Base-by-base conservation (phyloP, 495 filamentous ascomycete genomes). In the Venustampulla echinocandica region DNA sequence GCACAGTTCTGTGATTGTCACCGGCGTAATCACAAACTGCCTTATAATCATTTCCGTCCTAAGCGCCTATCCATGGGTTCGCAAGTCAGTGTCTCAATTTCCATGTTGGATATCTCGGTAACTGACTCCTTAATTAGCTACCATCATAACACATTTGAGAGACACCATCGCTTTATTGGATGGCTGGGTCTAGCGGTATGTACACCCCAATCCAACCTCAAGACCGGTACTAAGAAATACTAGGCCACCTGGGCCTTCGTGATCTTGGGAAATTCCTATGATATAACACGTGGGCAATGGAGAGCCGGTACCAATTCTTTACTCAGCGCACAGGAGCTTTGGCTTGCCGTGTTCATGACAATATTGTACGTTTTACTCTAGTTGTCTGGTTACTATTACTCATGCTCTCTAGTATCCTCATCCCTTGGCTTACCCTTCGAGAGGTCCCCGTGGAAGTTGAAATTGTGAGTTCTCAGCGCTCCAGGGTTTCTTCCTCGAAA, bases 321-420 rank as follows among this genome's bases (percentile, higher is more conserved):
- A 27, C 50, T 69, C 53, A 65, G 57, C 53, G 58, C 52, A 19
- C 66, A 69, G 49, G 64, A 69, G 54, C 49, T 69, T 20, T 69
- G 66, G 66, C 68, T 69, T 44, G 66, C 64, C 43, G 57, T 64
- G 10, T 68, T 69, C 55, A 67, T 69, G 60, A 69, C 66, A 11
- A 22, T 68, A 28, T 69, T 69, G 64, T 67, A 58, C 10, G 62
- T 44, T n/a, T 33, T 18, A 9, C 18, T 10, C 42, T 14, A n/a
- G 4, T 42, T 49, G 13, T 39, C 32, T 25, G 0, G 21, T 24
- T 23, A 14, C 5, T 44, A 15, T 50, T 18, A 50, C 61, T 67
- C 9, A 64, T 52, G 21, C n/a, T 20, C 10, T 18, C 48, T 44
- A 67, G 64, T 51, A 55, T 69, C 28, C 49, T 66, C 46, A 68